Base-by-base conservation (phyloP, 202 grass and related monocot species). In the Elaeis oleifera region DNA sequence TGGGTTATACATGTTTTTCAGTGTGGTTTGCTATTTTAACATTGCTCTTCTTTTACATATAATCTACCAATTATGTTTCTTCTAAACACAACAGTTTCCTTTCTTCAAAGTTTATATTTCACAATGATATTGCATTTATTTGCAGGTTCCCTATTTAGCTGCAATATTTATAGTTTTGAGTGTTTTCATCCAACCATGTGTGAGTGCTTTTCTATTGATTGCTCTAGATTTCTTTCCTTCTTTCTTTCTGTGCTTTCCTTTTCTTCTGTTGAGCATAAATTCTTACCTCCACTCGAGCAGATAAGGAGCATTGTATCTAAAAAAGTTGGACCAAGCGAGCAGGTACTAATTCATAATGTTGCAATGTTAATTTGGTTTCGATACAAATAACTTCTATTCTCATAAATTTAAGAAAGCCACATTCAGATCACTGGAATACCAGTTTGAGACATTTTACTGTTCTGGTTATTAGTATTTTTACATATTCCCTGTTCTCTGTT, bases 251-350 rank as follows among this genome's bases (percentile, higher is more conserved):
- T 54, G 36, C 19, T 73, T 63, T 51, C 1, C 50, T 65, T 52
- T 24, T 21, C 3, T 61, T 66, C 22, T 15, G 53, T 76, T 50
- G 18, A 52, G 16, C 6, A 50, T 67, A 76, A 36, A 56, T 27
- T 67, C 57, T 16, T 53, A 69, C 28, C 39, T 39, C 28, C 53
- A 23, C 31, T 54, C 7, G 69, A 56, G n/a, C 69, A 95, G 90
- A 82, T 95, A 61, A 80, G 90, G 63, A 95, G 83, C 78, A 95
- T 90, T 65, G 60, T 90, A 72, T 95, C 90, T 5, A 90, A 80
- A 77, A 80, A 82, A 53, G 90, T 75, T 9, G 80, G 90, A 31
- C 78, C 86, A 25, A 79, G 51, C 75, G 90, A 90, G 53, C 90
- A 95, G 90, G 90, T 95, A 80, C 16, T 58, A 54, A 51, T 25